Evolutionary conservation across 2,329 filamentous ascomycete species (phyloP).

Genomic region (Fusarium pseudograminearum): DNA sequence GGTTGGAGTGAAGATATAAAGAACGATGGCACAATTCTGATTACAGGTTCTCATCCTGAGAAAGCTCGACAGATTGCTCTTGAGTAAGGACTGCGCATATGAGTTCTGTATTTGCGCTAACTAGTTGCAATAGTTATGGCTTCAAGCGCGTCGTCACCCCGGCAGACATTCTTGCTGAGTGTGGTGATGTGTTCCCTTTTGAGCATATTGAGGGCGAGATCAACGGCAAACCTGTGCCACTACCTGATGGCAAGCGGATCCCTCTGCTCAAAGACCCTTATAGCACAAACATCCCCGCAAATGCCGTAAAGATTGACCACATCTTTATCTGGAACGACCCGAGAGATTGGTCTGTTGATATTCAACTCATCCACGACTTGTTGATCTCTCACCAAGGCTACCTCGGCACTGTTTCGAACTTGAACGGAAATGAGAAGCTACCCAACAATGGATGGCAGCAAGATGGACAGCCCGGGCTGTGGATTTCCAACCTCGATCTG

Average conservation of each 20-base stretch:
- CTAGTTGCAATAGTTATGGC: constrained; percentile 64
- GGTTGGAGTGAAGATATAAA: constrained; percentile 62
- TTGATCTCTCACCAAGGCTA: constrained; percentile 83
- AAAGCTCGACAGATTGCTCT: constrained; percentile 80
- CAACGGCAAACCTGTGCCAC: constrained; percentile 46
- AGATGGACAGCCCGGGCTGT: constrained; percentile 83
- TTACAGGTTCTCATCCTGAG: constrained; percentile 76
- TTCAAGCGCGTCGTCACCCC: constrained; percentile 87
- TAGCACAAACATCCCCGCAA: constrained; percentile 51
- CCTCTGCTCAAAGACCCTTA: constrained; percentile 50
- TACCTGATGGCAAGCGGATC: constrained; percentile 53
- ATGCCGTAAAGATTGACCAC: constrained; percentile 82
- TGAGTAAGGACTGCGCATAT: constrained; percentile 55
- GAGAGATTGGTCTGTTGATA: constrained; percentile 93
- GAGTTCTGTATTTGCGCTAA: not conserved
- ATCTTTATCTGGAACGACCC: constrained; percentile 97
- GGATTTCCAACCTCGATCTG: constrained; percentile 91
- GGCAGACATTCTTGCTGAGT: constrained; percentile 80
- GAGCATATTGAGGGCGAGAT: constrained; percentile 57
- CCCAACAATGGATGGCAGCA: constrained; percentile 84
- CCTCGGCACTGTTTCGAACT: constrained; percentile 80
- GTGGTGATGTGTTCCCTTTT: constrained; percentile 87
- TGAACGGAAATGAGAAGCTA: constrained; percentile 74
- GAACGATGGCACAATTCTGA: constrained; percentile 69
- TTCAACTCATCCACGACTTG: constrained; percentile 85